These are phyloP conservation scores for Lagenidium sp. DNA, from an alignment of 352 stramenopile genomes.

Conservation along the genomic window DNA sequence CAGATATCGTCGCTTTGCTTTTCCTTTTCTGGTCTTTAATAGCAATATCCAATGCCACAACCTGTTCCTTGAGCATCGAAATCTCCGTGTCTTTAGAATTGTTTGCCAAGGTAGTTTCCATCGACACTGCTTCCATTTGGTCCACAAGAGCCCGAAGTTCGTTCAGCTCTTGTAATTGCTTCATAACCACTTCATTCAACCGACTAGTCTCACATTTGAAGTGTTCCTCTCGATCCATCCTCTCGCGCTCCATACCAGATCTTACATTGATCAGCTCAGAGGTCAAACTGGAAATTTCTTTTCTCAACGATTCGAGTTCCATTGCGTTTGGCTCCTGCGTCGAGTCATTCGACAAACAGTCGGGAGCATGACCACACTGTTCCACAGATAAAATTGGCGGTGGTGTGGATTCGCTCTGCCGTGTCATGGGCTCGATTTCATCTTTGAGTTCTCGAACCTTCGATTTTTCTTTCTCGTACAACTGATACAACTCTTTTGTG, in stretches of 20 bases:
- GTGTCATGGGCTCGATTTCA: slow-evolving; percentile 1
- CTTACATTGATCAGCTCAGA: too few species aligned
- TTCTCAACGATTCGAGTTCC: background rate
- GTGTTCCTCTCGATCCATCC: too few species aligned
- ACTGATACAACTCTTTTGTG: slow-evolving; percentile 16
- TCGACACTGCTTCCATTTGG: slow-evolving; percentile 21
- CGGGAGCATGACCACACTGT: background rate
- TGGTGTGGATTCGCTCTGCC: background rate
- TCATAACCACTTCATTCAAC: slow-evolving; percentile 21
- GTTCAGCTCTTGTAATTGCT: slow-evolving; percentile 14
- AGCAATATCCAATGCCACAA: slow-evolving; percentile 18
- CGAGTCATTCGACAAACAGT: too few species aligned
- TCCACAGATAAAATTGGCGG: background rate
- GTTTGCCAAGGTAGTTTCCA: background rate
- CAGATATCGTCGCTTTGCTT: slow-evolving; percentile 23
- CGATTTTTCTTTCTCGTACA: slow-evolving; percentile 18
- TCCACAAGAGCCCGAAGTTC: slow-evolving; percentile 4
- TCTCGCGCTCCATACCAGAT: too few species aligned
- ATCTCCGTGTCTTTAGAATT: slow-evolving; percentile 14
- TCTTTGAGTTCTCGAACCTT: slow-evolving; percentile 12
- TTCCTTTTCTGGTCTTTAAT: slow-evolving; percentile 26
- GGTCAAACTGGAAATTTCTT: too few species aligned
- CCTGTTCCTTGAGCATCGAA: slow-evolving; percentile 15
- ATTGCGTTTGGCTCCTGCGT: background rate
- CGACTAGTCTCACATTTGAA: background rate